Conservation (phyloP, 371 early-diverging fungal genomes). For the Mycotypha africana region DNA sequence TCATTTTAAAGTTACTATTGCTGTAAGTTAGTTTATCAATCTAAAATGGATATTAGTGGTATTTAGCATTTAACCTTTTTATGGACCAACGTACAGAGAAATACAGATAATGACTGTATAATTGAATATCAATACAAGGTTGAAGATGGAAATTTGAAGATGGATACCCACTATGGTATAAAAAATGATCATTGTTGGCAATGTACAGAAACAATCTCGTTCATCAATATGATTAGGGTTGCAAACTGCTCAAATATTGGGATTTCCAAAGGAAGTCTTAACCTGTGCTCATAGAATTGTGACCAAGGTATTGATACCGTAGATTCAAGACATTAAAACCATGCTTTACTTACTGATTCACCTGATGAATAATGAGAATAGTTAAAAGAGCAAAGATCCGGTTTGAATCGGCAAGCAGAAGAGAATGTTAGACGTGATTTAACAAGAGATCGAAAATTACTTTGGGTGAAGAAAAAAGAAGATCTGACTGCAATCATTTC, state of each 20-base stretch:
- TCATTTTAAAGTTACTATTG: constrained; percentile 42
- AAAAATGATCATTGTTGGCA: not conserved
- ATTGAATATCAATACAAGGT: constrained; percentile 44
- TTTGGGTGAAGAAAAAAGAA: constrained; percentile 21
- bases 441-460: constrained; percentile 12
- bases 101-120: constrained; percentile 12
- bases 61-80: too few species aligned
- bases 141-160: constrained; percentile 28
- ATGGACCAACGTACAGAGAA: not conserved
- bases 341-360: not conserved
- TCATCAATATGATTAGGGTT: constrained; percentile 30
- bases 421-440: too few species aligned
- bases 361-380: not conserved
- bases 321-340: not conserved
- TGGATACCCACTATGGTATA: constrained; percentile 36
- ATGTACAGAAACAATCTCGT: not conserved
- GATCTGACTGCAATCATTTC: not conserved
- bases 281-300: constrained; percentile 32
- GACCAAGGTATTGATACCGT: constrained; percentile 8
- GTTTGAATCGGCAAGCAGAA: not conserved
- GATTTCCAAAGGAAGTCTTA: constrained; percentile 31
- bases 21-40: constrained; percentile 7
- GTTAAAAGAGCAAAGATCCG: not conserved
- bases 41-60: too few species aligned
- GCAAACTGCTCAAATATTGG: constrained; percentile 44